Evolutionary conservation across 805 yeast genomes (phyloP).

Genomic region (Novakomyces olei): DNA sequence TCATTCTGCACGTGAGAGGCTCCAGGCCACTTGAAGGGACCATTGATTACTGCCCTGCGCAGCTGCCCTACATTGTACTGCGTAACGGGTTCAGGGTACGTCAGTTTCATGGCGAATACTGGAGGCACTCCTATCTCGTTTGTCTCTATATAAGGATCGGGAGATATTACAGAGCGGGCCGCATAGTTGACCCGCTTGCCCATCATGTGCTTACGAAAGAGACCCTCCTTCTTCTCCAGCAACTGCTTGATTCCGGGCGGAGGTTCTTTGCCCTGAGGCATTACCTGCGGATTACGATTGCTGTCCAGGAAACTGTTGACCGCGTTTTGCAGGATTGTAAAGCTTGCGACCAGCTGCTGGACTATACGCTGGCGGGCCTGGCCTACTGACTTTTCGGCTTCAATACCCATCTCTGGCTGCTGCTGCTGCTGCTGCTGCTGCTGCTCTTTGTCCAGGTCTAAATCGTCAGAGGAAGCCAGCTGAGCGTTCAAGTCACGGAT

Average conservation of each 20-base stretch:
- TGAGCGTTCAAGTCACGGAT: conserved; percentile 57
- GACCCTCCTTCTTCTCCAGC: conserved; percentile 92
- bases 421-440: conserved; percentile 39
- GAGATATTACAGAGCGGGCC: conserved; percentile 96
- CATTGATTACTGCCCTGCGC: conserved; percentile 87
- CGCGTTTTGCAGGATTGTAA: conserved; percentile 84
- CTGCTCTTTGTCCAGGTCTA: conserved; percentile 43
- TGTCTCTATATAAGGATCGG: conserved; percentile 95
- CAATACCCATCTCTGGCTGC: conserved; percentile 11
- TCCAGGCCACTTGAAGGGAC: conserved; percentile 98
- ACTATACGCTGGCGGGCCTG: conserved; percentile 34
- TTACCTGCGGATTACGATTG: conserved; percentile 59
- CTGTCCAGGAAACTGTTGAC: conserved; percentile 87
- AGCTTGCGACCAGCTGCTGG: conserved; percentile 83
- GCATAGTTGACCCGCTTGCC: conserved; percentile 99
- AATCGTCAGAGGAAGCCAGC: not conserved
- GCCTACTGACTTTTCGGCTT: not conserved
- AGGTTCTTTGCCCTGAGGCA: conserved; percentile 39
- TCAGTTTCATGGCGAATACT: conserved; percentile 82
- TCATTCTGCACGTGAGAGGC: conserved; percentile 91
- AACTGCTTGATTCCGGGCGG: conserved; percentile 95
- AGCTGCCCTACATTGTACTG: conserved; percentile 71
- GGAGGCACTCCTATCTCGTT: conserved; percentile 98
- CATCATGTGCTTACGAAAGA: conserved; percentile 98
- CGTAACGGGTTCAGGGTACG: conserved; percentile 97